Percentiles rank a stretch among this genome's conserved stretches.
These are phyloP conservation scores for Spergularia azorica DNA, from an alignment of 179 eudicot species.

Conservation along the genomic window DNA sequence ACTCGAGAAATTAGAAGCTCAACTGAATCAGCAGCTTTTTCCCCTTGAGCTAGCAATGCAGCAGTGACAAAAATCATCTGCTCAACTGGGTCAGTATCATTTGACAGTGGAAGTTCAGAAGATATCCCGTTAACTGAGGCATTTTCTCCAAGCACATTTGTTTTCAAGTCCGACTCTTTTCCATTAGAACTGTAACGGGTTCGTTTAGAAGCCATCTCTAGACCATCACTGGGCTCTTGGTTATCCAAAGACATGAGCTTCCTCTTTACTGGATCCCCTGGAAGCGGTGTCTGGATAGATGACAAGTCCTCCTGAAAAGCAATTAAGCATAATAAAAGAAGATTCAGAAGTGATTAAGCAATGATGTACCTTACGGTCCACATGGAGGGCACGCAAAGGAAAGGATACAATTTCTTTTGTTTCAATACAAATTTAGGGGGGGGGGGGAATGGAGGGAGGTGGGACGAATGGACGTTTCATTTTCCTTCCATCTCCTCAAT, in stretches of 20 bases:
- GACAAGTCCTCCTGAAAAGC: slow-evolving; percentile 61
- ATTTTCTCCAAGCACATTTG: slow-evolving; percentile 46
- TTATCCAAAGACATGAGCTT: slow-evolving; percentile 47
- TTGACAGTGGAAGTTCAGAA: slow-evolving; percentile 45
- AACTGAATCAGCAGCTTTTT: slow-evolving; percentile 86
- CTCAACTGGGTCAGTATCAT: slow-evolving; percentile 67
- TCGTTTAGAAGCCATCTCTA: slow-evolving; percentile 63
- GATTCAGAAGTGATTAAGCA: neutral
- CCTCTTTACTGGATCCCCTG: slow-evolving; percentile 59
- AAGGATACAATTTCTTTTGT: too few species aligned
- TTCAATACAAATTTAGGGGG: too few species aligned
- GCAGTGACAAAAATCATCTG: slow-evolving; percentile 94
- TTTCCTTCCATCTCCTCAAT: too few species aligned
- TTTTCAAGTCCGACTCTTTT: slow-evolving; percentile 34
- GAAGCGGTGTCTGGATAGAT: slow-evolving; percentile 39
- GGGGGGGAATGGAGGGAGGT: too few species aligned
- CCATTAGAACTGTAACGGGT: slow-evolving; percentile 49
- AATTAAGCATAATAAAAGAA: neutral
- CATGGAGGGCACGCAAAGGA: too few species aligned
- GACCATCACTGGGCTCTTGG: slow-evolving; percentile 45
- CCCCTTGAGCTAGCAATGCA: slow-evolving; percentile 96
- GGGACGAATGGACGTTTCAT: too few species aligned
- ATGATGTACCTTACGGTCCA: neutral
- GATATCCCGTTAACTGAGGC: slow-evolving; percentile 54
- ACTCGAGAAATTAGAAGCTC: slow-evolving; percentile 66